Conservation (phyloP, 2,329 filamentous ascomycete species). For the Clonostachys sp. region DNA sequence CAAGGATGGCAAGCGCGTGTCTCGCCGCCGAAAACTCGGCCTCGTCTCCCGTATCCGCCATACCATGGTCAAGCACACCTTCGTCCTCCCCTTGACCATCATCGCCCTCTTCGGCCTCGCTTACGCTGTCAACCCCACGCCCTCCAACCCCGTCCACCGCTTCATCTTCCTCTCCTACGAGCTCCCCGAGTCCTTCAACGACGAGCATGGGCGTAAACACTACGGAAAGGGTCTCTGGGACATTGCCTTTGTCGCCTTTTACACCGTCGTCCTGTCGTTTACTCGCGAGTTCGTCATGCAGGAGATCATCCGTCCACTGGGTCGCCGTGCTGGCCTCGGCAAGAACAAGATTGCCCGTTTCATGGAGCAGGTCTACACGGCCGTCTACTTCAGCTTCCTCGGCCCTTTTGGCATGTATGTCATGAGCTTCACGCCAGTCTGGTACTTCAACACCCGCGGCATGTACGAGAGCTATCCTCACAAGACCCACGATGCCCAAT, state of each 20-base stretch:
- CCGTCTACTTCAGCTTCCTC: slow-evolving; percentile 80
- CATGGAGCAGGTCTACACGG: slow-evolving; percentile 96
- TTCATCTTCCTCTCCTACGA: slow-evolving; percentile 91
- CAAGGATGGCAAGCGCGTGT: slow-evolving; percentile 31
- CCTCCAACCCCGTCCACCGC: slow-evolving; percentile 72
- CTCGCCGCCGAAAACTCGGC: slow-evolving; percentile 51
- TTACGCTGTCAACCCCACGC: slow-evolving; percentile 72
- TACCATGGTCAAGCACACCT: slow-evolving; percentile 57
- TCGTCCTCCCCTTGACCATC: slow-evolving; percentile 63
- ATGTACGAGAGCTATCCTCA: slow-evolving; percentile 93
- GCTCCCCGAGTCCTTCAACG: slow-evolving; percentile 39
- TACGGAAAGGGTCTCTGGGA: slow-evolving; percentile 91
- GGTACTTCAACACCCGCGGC: slow-evolving; percentile 88
- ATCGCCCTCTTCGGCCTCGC: slow-evolving; percentile 57
- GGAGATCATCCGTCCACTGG: slow-evolving; percentile 74
- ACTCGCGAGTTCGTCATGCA: slow-evolving; percentile 97
- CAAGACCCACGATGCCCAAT: slow-evolving; percentile 68
- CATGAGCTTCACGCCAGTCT: slow-evolving; percentile 86
- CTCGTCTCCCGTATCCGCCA: slow-evolving; percentile 42
- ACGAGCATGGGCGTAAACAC: slow-evolving; percentile 46
- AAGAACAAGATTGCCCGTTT: slow-evolving; percentile 82
- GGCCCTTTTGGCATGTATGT: slow-evolving; percentile 84
- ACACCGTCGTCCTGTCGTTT: slow-evolving; percentile 85
- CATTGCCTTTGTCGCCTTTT: slow-evolving; percentile 83
- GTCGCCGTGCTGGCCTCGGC: slow-evolving; percentile 64